Percentiles rank a stretch among this genome's conserved stretches.
These are phyloP conservation scores for Saccharomycopsis malanga DNA, from an alignment of 805 yeast species.

Conservation along the genomic window DNA sequence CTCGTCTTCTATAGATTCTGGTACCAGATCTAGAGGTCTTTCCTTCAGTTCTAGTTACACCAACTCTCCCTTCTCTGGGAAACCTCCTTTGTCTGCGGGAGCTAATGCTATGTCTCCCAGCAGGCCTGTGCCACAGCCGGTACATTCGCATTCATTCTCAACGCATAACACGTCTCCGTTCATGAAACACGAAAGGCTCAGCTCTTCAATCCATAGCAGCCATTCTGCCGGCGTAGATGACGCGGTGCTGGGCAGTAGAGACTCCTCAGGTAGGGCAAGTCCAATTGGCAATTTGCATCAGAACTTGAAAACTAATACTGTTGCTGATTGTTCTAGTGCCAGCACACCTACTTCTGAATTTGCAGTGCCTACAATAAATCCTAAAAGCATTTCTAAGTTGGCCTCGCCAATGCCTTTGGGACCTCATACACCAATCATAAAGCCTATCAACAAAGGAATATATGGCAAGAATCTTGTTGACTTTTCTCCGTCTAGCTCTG, in stretches of 20 bases:
- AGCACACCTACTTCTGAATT: background rate
- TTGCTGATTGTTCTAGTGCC: background rate
- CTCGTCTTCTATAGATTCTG: constrained; percentile 40
- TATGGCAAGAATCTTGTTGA: constrained; percentile 25
- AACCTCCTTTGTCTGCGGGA: constrained; percentile 1
- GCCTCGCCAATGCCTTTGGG: background rate
- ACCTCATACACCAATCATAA: constrained; percentile 6
- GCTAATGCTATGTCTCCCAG: background rate
- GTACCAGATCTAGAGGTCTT: constrained; percentile 33
- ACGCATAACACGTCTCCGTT: constrained; percentile 25
- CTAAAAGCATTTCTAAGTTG: constrained; percentile 1
- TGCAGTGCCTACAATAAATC: background rate
- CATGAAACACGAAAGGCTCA: constrained; percentile 30
- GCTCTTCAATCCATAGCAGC: constrained; percentile 28
- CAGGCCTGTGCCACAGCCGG: background rate
- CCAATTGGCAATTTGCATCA: constrained; percentile 25
- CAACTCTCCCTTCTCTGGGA: constrained; percentile 18
- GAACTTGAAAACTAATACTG: background rate
- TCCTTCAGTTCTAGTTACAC: constrained; percentile 26
- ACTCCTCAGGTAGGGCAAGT: constrained; percentile 30
- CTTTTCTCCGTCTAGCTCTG: constrained; percentile 50
- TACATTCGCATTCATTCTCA: constrained; percentile 10
- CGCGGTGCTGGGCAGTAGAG: constrained; percentile 14
- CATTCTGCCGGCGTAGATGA: constrained; percentile 32
- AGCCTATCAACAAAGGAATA: background rate